Percentiles rank a stretch among this genome's conserved stretches.
Conservation (phyloP, 805 yeast species). For the Diddensiella santjacobensis region DNA sequence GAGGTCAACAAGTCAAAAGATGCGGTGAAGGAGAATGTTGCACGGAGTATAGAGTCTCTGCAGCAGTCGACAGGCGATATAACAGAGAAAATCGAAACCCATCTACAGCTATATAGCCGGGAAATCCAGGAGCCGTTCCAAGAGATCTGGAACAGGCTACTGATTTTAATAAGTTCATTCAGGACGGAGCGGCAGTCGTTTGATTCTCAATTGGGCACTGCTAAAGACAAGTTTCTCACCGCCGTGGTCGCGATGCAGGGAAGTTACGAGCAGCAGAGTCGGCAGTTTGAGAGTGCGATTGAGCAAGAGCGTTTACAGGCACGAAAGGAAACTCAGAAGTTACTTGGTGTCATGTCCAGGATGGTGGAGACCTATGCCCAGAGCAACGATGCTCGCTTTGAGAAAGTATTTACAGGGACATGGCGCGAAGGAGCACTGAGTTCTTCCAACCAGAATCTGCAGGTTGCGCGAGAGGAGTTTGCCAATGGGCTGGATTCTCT, state of each 20-base stretch:
- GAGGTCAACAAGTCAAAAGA: conserved; percentile 1
- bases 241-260: not conserved
- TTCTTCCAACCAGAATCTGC: not conserved
- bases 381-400: not conserved
- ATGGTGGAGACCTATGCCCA: conserved; percentile 7
- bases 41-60: not conserved
- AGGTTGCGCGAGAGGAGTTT: not conserved
- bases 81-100: not conserved
- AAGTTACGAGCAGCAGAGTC: not conserved
- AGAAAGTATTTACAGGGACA: not conserved
- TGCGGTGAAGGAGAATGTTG: not conserved
- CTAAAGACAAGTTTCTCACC: not conserved
- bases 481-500: not conserved
- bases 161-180: not conserved
- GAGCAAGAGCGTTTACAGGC: conserved; percentile 6
- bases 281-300: conserved; percentile 2
- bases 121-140: conserved; percentile 1
- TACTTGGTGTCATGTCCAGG: conserved; percentile 1
- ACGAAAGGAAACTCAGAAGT: not conserved
- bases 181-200: not conserved
- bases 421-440: not conserved
- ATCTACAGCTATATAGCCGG: not conserved
- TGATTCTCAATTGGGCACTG: conserved; percentile 1
- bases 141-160: not conserved
- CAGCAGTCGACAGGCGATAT: not conserved